Conservation (phyloP, 176 grass and related monocot species). For the Secale cereale region DNA sequence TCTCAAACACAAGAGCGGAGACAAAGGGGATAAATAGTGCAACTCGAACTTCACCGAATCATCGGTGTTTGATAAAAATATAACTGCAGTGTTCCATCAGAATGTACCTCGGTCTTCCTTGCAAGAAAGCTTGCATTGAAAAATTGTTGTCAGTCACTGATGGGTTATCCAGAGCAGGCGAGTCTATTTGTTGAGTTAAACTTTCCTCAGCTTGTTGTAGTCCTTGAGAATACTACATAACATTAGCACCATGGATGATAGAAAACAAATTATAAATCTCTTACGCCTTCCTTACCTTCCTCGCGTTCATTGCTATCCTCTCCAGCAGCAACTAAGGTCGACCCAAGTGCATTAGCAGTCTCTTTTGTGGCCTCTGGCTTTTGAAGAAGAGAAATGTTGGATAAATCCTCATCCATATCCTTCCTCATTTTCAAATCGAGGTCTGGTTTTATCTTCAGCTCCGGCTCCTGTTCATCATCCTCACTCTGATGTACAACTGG, state of each 20-base stretch:
- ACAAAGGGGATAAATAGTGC: not conserved
- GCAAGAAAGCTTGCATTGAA: constrained; percentile 58
- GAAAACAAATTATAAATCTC: not conserved
- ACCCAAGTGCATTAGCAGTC: constrained; percentile 9
- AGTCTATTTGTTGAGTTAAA: constrained; percentile 23
- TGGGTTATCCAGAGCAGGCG: constrained; percentile 25
- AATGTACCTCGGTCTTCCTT: constrained; percentile 77
- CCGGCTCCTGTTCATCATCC: constrained; percentile 54
- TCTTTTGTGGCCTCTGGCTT: constrained; percentile 54
- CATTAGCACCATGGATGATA: constrained; percentile 39
- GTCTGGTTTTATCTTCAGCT: constrained; percentile 61
- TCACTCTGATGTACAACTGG: constrained; percentile 54
- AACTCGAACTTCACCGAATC: not conserved
- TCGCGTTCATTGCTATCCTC: constrained; percentile 19
- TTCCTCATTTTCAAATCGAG: constrained; percentile 71
- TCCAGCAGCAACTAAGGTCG: not conserved
- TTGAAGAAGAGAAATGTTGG: constrained; percentile 75
- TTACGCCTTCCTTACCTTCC: constrained; percentile 38
- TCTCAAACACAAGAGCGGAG: constrained; percentile 3
- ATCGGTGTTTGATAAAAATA: not conserved
- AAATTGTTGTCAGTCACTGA: constrained; percentile 20
- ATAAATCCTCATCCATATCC: constrained; percentile 49
- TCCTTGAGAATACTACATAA: constrained; percentile 58
- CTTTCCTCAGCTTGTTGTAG: constrained; percentile 43
- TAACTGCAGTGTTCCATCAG: constrained; percentile 5